Evolutionary conservation across 2,329 filamentous ascomycete species (phyloP), one percentile per base, ranked within the genome.

Genomic region (Aureobasidium sp.): DNA sequence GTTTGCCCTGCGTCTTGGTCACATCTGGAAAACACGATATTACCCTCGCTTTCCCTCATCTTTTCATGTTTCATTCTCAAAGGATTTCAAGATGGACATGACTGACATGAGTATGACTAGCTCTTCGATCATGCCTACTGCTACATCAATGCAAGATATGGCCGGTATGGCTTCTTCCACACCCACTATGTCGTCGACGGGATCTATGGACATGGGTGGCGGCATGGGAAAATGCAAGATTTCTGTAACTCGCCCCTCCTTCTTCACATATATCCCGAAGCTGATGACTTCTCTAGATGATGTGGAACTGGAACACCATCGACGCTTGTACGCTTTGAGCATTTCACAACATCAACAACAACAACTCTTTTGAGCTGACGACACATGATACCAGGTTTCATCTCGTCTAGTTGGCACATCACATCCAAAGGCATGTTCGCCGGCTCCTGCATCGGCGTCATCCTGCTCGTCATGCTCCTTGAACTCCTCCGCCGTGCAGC

Each of bases 291-390:
- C 22, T 22, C 16, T 34, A 87, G 83, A 90, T 89, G 86, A 73
- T 88, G 38, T 88, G 85, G 84, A 89, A 89, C 68, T 87, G 84
- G 84, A 75, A 85, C 66, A 85, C 83, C 3, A 72, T 86, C 64
- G 81, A 85, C 64, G 70, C 83, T 17, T 88, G 74, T n/a, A 39
- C 6, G 37, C 10, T n/a, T n/a, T n/a, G n/a, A n/a, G n/a, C n/a
- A n/a, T n/a, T 39, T 10, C 19, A n/a, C 40, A 25, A 11, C 6
- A 12, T 30, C 27, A 12, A 30, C n/a, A n/a, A n/a, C n/a, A n/a
- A n/a, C 27, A 12, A 6, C 27, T 30, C 27, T 30, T 30, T n/a
- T n/a, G n/a, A n/a, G n/a, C n/a, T n/a, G n/a, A n/a, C n/a, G n/a
- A n/a, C n/a, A n/a, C n/a, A n/a, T n/a, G n/a, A n/a, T n/a, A n/a